Conservation (phyloP, 1,284 basidiomycete species). For the Moesziomyces parantarcticus region DNA sequence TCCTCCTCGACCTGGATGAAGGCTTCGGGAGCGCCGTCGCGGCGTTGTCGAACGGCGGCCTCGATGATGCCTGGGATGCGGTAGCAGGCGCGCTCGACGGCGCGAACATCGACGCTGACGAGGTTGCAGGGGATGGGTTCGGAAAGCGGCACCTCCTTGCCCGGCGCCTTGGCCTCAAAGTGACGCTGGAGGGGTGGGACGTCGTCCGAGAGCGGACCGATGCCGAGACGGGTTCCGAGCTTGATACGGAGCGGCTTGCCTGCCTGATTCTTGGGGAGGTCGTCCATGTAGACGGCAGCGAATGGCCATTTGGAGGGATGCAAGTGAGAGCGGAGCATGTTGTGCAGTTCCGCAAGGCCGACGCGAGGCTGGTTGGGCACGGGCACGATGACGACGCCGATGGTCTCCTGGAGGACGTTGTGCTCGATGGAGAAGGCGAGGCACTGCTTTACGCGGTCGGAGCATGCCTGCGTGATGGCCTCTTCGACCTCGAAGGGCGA, state of each 20-base stretch:
- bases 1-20: conserved; percentile 68
- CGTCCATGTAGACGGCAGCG: conserved; percentile 67
- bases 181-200: conserved; percentile 66
- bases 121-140: conserved; percentile 66
- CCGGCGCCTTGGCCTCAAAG: conserved; percentile 66
- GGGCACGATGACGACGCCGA: conserved; percentile 67
- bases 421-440: conserved; percentile 67
- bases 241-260: conserved; percentile 68
- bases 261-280: conserved; percentile 67
- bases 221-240: conserved; percentile 65
- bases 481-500: conserved; percentile 68
- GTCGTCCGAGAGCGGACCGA: conserved; percentile 66
- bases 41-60: conserved; percentile 65
- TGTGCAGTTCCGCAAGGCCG: conserved; percentile 66
- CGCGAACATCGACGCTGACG: conserved; percentile 65
- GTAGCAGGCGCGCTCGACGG: conserved; percentile 67
- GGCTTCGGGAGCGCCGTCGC: conserved; percentile 66
- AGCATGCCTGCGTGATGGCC: conserved; percentile 65
- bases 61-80: conserved; percentile 67
- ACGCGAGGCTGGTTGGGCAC: conserved; percentile 66
- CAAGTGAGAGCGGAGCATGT: conserved; percentile 64
- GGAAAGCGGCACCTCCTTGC: conserved; percentile 65
- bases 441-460: conserved; percentile 66
- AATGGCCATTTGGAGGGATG: conserved; percentile 68
- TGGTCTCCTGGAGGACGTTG: conserved; percentile 67